Base-by-base conservation (phyloP, 2,329 filamentous ascomycete genomes). In the Aureobasidium sp. region DNA sequence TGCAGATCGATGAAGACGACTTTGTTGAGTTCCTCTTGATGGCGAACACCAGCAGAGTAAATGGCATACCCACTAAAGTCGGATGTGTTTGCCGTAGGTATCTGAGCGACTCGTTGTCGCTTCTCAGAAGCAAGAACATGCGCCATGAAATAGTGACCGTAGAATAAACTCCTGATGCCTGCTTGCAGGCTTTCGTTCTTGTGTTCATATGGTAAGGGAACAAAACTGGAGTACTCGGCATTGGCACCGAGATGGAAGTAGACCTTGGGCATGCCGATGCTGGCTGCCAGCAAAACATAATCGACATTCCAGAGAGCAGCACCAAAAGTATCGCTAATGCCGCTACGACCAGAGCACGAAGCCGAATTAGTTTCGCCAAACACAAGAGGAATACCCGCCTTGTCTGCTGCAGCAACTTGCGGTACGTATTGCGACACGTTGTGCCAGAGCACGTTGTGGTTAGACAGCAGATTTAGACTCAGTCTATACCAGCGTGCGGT, bases 301-400 rank as follows among this genome's bases (percentile, higher is more conserved):
- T 70, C 69, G 1, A 69, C 53, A 20, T 63, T 62, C 69, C 69
- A 71, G 5, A 71, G 64, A 15, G 67, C 66, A 20, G 68, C 67
- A 7, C 66, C 68, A 20, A 70, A 63, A 5, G 67, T 70, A 43
- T 69, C 65, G 24, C 66, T 67, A 17, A 71, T 65, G 13, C 68
- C 69, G 12, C 63, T 63, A 2, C 64, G 62, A 17, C 69, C 69
- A 37, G 65, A 65, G 37, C 67, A 69, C 8, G 66, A 66, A 46
- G 69, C 65, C 15, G 73, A 76, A 68, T 68, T 69, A 24, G 67
- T 71, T 61, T 71, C 70, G 24, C 69, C 70, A 32, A 72, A 68
- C 7, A 68, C 64, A 46, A 70, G 70, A 13, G 60, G 48, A 29
- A 53, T 47, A 1, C 60, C 61, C 13, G 63, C 61, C 8, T 59